These are phyloP conservation scores for Dinochytrium kinnereticum DNA, from an alignment of 371 early-diverging fungal species.

Conservation along the genomic window DNA sequence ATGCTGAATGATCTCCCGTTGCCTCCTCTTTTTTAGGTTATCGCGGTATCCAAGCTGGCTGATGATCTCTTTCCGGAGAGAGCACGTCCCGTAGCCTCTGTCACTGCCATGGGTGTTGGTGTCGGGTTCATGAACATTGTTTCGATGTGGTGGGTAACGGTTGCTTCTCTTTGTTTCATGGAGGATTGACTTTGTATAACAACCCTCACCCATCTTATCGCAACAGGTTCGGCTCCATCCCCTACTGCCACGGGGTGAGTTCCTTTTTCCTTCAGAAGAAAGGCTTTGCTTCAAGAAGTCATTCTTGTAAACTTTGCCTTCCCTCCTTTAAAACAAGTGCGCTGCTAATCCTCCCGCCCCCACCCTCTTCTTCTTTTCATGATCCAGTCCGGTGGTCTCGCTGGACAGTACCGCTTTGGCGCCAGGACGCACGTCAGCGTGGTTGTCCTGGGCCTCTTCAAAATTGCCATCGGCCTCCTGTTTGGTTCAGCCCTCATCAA, in stretches of 20 bases:
- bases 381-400: slow-evolving; percentile 77
- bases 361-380: slow-evolving; percentile 41
- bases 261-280: too few relatives aligned
- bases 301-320: too few relatives aligned
- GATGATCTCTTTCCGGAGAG: slow-evolving; percentile 80
- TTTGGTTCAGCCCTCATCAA: slow-evolving; percentile 81
- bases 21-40: slow-evolving; percentile 29
- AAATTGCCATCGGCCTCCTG: slow-evolving; percentile 75
- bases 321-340: too few relatives aligned
- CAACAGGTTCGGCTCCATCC: slow-evolving; percentile 79
- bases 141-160: slow-evolving; percentile 66
- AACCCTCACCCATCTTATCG: too few relatives aligned
- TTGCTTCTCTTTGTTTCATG: background rate
- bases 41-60: slow-evolving; percentile 78
- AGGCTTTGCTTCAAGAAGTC: too few relatives aligned
- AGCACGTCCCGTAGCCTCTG: slow-evolving; percentile 49
- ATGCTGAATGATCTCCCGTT: too few relatives aligned
- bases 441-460: slow-evolving; percentile 74
- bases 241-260: slow-evolving; percentile 65
- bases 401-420: slow-evolving; percentile 92
- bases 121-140: slow-evolving; percentile 86
- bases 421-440: slow-evolving; percentile 84
- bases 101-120: slow-evolving; percentile 66
- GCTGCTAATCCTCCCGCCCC: slow-evolving; percentile 48
- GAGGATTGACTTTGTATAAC: background rate